Evolutionary conservation across 352 stramenopile genomes (phyloP).

Genomic region (Globisporangium viniferum): DNA sequence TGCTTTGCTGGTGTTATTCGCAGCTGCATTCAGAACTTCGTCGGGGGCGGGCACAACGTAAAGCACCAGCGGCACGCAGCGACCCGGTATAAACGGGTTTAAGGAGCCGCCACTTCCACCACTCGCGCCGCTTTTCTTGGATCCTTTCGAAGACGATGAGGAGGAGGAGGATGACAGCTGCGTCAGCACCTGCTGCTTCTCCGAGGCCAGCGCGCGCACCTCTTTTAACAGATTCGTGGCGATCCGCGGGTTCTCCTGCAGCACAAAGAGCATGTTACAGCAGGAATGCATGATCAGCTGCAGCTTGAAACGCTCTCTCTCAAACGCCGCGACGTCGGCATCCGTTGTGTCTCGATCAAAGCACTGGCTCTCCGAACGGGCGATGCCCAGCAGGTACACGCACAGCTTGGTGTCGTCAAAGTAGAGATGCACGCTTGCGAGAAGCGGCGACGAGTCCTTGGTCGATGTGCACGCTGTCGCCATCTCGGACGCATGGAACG

Average conservation of each 20-base stretch:
- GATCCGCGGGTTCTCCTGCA: slow-evolving; percentile 38
- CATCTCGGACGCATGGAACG: slow-evolving; percentile 34
- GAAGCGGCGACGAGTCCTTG: slow-evolving; percentile 15
- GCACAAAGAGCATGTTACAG: slow-evolving; percentile 57
- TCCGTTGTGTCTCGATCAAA: slow-evolving; percentile 19
- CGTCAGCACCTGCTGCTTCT: slow-evolving; percentile 56
- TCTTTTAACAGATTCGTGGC: slow-evolving; percentile 44
- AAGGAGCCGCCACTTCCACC: background rate
- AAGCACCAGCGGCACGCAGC: slow-evolving; percentile 62
- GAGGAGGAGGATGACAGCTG: slow-evolving; percentile 18
- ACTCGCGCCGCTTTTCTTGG: slow-evolving; percentile 34
- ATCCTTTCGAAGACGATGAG: slow-evolving; percentile 16
- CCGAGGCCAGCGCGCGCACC: slow-evolving; percentile 36
- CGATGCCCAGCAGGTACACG: slow-evolving; percentile 55
- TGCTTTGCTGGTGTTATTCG: slow-evolving; percentile 19
- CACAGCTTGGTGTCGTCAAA: slow-evolving; percentile 46
- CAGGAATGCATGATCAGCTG: slow-evolving; percentile 59
- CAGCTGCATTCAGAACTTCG: slow-evolving; percentile 33
- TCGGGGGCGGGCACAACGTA: slow-evolving; percentile 58
- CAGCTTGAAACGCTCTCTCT: slow-evolving; percentile 60
- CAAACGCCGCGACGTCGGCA: slow-evolving; percentile 19
- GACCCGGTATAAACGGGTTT: slow-evolving; percentile 52
- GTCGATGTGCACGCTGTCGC: slow-evolving; percentile 7
- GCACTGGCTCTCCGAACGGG: slow-evolving; percentile 35
- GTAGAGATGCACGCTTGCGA: slow-evolving; percentile 52